Percentiles rank a stretch among this genome's conserved stretches.
Evolutionary conservation across 768 basidiomycete genomes (phyloP).

Genomic region (Sarcomyxa edulis): DNA sequence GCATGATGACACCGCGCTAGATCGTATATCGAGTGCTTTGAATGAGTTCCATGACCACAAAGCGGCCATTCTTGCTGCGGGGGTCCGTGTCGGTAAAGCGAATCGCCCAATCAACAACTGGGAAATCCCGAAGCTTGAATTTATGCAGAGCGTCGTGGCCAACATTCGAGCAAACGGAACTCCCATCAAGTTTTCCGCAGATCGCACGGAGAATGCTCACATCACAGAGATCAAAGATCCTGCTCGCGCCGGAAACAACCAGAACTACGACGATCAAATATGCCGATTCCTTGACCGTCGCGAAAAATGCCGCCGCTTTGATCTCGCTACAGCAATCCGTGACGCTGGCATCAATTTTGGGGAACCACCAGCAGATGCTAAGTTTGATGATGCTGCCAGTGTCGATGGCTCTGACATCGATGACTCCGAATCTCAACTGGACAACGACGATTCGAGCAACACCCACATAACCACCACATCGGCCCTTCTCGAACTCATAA

Average conservation of each 20-base stretch:
- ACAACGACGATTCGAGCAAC: neutral
- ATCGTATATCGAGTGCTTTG: slow-evolving; percentile 9
- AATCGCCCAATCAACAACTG: slow-evolving; percentile 16
- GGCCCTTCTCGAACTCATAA: neutral
- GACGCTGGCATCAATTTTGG: too few species aligned
- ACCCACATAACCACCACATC: neutral
- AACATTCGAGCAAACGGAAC: slow-evolving; percentile 12
- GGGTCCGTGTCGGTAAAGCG: slow-evolving; percentile 8
- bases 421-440: neutral
- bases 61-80: slow-evolving; percentile 12
- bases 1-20: slow-evolving; percentile 4
- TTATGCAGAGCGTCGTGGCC: slow-evolving; percentile 15
- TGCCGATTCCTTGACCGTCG: slow-evolving; percentile 10
- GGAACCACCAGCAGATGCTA: too few species aligned
- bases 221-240: slow-evolving; percentile 13
- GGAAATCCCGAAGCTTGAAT: slow-evolving; percentile 24
- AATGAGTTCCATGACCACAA: slow-evolving; percentile 19
- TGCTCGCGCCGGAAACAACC: slow-evolving; percentile 11
- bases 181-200: slow-evolving; percentile 14
- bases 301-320: slow-evolving; percentile 12
- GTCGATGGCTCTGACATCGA: too few species aligned
- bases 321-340: slow-evolving; percentile 5
- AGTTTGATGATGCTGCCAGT: too few species aligned
- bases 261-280: slow-evolving; percentile 15
- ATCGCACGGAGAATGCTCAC: slow-evolving; percentile 16